Percentiles rank a stretch among this genome's conserved stretches.
Conservation (phyloP, 176 grass and related monocot genomes). For the Stipa capillata region DNA sequence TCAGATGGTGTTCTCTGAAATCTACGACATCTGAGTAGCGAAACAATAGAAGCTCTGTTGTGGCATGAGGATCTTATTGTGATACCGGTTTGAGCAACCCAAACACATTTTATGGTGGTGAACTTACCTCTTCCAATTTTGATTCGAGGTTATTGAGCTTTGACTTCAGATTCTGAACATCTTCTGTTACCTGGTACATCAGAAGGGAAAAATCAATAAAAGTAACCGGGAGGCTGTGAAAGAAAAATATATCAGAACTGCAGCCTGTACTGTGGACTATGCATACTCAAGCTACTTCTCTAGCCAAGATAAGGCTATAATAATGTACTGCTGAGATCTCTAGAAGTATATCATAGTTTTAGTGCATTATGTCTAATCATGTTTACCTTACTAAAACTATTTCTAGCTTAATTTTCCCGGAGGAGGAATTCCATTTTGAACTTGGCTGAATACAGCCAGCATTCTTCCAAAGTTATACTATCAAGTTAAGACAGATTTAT, state of each 20-base stretch:
- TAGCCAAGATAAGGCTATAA: neutral
- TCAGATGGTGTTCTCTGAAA: neutral
- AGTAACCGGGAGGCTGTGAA: neutral
- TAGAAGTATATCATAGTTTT: neutral
- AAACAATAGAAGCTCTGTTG: neutral
- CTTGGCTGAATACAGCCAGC: neutral
- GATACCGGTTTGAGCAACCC: neutral
- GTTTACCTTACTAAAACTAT: neutral
- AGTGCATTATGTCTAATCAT: neutral
- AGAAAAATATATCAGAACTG: neutral
- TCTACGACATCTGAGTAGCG: neutral
- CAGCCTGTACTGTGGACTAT: neutral
- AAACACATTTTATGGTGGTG: slow-evolving; percentile 8
- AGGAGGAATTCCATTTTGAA: neutral
- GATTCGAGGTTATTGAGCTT: slow-evolving; percentile 73
- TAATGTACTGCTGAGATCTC: neutral
- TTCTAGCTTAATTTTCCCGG: neutral
- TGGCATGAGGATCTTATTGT: neutral
- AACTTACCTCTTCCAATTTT: slow-evolving; percentile 84
- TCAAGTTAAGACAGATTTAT: neutral
- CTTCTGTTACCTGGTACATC: slow-evolving; percentile 73
- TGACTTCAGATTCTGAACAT: slow-evolving; percentile 80
- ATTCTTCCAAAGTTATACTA: neutral
- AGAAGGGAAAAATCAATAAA: slow-evolving; percentile 16
- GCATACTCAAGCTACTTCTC: neutral